A percentile compares a stretch with the other conserved stretches of the same genome.
Conservation (phyloP, 768 basidiomycete species). For the Lyophyllum decastes region DNA sequence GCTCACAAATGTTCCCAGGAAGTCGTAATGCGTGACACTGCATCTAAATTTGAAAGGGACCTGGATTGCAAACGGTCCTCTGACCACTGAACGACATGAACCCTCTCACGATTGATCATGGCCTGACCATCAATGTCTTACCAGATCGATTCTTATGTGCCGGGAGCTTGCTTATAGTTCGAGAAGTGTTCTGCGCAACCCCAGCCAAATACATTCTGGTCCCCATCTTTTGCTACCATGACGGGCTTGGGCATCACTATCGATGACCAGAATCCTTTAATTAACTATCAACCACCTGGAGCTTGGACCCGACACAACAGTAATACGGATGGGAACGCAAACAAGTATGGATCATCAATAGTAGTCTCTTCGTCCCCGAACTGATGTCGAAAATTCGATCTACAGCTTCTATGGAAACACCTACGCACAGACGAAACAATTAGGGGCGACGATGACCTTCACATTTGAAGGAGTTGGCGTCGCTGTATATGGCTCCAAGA, state of each 20-base stretch:
- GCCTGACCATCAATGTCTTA: background rate
- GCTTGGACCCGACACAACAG: constrained; percentile 4
- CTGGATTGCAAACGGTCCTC: no score
- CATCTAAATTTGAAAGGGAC: no score
- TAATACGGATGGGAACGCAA: background rate
- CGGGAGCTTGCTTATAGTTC: background rate
- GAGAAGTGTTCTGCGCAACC: background rate
- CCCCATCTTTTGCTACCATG: background rate
- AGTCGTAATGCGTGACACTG: no score
- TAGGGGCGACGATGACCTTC: constrained; percentile 8
- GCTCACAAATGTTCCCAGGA: no score
- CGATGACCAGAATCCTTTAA: constrained; percentile 6
- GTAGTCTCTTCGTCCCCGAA: background rate
- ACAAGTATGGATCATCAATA: background rate
- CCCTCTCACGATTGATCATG: background rate
- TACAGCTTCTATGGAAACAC: constrained; percentile 3
- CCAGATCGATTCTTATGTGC: background rate
- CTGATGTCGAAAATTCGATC: background rate
- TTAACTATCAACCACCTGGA: background rate
- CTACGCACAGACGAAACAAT: background rate
- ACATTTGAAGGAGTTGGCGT: constrained; percentile 8
- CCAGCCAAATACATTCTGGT: background rate
- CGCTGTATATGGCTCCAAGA: background rate
- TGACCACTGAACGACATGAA: no score
- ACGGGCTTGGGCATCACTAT: constrained; percentile 1